phyloP scores from a whole-genome alignment of 306 rosid species.

The Dicorynia guianensis region DNA sequence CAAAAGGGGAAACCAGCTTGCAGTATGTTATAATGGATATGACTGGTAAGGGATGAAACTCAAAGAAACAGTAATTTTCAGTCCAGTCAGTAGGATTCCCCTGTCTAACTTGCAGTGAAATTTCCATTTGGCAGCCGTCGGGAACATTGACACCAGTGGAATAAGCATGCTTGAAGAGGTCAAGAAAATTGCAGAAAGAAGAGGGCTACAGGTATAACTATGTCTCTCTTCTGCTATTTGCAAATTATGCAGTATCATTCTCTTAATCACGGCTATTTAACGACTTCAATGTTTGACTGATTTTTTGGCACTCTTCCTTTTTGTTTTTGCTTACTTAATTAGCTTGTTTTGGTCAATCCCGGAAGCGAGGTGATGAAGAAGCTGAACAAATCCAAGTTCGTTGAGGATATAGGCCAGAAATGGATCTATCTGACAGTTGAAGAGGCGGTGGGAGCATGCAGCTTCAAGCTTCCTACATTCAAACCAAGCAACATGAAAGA shows the following conservation, averaged over 20 bases:
- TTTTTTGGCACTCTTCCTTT: not conserved
- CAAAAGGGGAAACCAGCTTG: conserved; percentile 61
- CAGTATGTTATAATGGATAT: conserved; percentile 80
- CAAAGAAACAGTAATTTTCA: not conserved
- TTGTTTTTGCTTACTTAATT: not conserved
- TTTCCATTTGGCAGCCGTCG: conserved; percentile 67
- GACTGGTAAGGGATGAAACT: conserved; percentile 60
- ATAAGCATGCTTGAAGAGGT: conserved; percentile 94
- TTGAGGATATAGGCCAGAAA: conserved; percentile 71
- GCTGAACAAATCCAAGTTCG: conserved; percentile 73
- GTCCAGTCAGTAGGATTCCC: not conserved
- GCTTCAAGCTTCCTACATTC: conserved; percentile 65
- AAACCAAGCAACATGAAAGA: conserved; percentile 58
- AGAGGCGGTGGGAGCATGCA: conserved; percentile 94
- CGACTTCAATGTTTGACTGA: not conserved
- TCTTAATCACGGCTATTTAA: not conserved
- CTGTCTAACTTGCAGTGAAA: conserved; percentile 28
- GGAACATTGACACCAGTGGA: conserved; percentile 95
- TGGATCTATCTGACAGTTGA: conserved; percentile 88
- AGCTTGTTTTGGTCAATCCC: conserved; percentile 88
- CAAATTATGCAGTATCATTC: not conserved
- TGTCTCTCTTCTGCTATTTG: not conserved
- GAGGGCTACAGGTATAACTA: conserved; percentile 78
- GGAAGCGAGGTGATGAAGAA: conserved; percentile 93
- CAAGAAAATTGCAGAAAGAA: conserved; percentile 71